Conservation (phyloP, 306 rosid species). For the Hylodesmum podocarpum region DNA sequence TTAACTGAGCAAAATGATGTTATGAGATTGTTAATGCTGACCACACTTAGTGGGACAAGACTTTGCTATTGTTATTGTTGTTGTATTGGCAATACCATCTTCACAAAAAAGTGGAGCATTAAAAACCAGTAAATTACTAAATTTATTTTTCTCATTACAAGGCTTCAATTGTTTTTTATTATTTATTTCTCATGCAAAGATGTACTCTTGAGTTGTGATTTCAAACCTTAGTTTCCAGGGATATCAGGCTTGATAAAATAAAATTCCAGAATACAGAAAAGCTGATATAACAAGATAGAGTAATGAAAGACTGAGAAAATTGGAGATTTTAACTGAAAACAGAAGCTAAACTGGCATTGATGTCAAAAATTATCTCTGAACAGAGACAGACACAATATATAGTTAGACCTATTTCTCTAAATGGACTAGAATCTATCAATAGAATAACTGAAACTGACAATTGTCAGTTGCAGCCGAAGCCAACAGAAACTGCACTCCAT, state of each 20-base stretch:
- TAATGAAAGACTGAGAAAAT: neutral
- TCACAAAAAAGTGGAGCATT: neutral
- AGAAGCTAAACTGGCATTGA: neutral
- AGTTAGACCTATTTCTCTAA: too few species aligned
- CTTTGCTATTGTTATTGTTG: too few species aligned
- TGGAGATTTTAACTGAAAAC: neutral
- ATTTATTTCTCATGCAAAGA: neutral
- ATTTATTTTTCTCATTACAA: neutral
- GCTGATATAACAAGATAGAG: neutral
- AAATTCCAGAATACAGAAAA: neutral
- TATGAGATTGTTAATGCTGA: too few species aligned
- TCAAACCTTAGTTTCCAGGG: neutral
- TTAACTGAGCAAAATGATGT: too few species aligned
- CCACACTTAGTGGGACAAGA: too few species aligned
- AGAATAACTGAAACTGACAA: neutral
- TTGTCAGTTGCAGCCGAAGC: neutral
- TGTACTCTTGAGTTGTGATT: too few species aligned
- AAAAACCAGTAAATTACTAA: too few species aligned
- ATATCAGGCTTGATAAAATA: neutral
- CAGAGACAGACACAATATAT: neutral
- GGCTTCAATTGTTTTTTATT: neutral
- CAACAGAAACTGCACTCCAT: neutral
- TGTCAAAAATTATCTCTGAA: neutral
- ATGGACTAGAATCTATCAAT: neutral
- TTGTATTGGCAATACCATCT: neutral